Percentiles rank a stretch among this genome's conserved stretches.
phyloP scores from a whole-genome alignment of 345 rosid species.

The Pugionium cornutum region DNA sequence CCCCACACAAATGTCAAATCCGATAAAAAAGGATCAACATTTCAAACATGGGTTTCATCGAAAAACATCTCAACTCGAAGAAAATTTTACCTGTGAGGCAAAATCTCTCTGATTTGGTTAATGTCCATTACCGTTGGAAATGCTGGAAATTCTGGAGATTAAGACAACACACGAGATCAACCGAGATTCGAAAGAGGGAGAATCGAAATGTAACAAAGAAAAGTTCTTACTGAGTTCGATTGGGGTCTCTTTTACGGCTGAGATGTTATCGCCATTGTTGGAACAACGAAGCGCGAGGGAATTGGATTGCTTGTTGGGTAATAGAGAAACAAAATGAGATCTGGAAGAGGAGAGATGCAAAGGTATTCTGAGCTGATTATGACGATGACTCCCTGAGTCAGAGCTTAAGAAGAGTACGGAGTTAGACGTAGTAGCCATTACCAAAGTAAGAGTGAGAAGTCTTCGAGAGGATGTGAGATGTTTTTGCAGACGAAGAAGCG shows the following conservation, averaged over 20 bases:
- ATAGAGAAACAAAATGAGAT: conserved; percentile 33
- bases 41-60: conserved; percentile 52
- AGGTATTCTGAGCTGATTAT: neutral
- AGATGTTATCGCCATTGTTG: conserved; percentile 21
- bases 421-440: conserved; percentile 39
- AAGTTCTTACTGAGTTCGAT: conserved; percentile 36
- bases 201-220: neutral
- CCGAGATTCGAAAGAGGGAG: neutral
- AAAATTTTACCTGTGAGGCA: conserved; percentile 75
- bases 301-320: conserved; percentile 20
- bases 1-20: neutral
- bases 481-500: conserved; percentile 18
- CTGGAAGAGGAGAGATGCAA: conserved; percentile 24
- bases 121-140: conserved; percentile 72
- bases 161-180: neutral
- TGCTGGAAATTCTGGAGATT: conserved; percentile 35
- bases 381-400: conserved; percentile 34
- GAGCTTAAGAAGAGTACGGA: conserved; percentile 30
- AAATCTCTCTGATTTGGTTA: conserved; percentile 77
- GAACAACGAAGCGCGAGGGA: conserved; percentile 36
- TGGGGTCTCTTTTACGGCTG: conserved; percentile 34
- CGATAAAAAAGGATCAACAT: conserved; percentile 33
- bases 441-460: neutral
- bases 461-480: conserved; percentile 21
- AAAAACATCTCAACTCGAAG: conserved; percentile 39